phyloP scores from a whole-genome alignment of 805 yeast genomes.

The Sugiyamaella floridensis region DNA sequence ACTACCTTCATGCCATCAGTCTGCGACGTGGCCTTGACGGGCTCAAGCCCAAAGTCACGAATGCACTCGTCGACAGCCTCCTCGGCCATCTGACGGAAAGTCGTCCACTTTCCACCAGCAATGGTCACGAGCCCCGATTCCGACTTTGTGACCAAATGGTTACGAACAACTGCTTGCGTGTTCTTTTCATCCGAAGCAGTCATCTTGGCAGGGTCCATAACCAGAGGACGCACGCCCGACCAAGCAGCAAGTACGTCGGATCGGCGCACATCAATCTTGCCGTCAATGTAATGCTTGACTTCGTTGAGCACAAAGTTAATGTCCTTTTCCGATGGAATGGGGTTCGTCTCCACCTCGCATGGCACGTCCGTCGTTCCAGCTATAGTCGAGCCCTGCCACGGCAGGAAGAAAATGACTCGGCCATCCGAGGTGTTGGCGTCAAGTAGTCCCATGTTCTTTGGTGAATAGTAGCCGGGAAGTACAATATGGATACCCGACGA shows the following conservation, averaged over 20 bases:
- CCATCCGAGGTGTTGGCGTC: slow-evolving; percentile 94
- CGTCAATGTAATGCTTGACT: slow-evolving; percentile 71
- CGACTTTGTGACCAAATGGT: slow-evolving; percentile 70
- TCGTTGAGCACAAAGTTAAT: slow-evolving; percentile 81
- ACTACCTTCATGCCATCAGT: slow-evolving; percentile 49
- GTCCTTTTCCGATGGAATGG: slow-evolving; percentile 82
- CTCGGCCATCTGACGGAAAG: slow-evolving; percentile 96
- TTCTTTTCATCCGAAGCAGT: slow-evolving; percentile 23
- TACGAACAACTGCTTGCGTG: slow-evolving; percentile 87
- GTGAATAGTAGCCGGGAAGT: slow-evolving; percentile 87
- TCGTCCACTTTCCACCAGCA: slow-evolving; percentile 98
- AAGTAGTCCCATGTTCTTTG: slow-evolving; percentile 76
- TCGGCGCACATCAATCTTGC: slow-evolving; percentile 76
- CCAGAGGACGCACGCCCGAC: slow-evolving; percentile 96
- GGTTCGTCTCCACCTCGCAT: slow-evolving; percentile 37
- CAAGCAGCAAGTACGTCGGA: slow-evolving; percentile 91
- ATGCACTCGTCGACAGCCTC: slow-evolving; percentile 78
- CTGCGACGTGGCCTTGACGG: slow-evolving; percentile 39
- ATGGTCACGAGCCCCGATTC: slow-evolving; percentile 76
- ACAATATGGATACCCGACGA: slow-evolving; percentile 91
- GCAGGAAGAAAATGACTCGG: slow-evolving; percentile 92
- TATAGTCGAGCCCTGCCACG: slow-evolving; percentile 95
- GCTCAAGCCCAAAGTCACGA: slow-evolving; percentile 38
- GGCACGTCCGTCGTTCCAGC: slow-evolving; percentile 98
- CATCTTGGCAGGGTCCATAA: slow-evolving; percentile 54